Conservation (phyloP, 2,329 filamentous ascomycete species). For the Epichloe sp. region DNA sequence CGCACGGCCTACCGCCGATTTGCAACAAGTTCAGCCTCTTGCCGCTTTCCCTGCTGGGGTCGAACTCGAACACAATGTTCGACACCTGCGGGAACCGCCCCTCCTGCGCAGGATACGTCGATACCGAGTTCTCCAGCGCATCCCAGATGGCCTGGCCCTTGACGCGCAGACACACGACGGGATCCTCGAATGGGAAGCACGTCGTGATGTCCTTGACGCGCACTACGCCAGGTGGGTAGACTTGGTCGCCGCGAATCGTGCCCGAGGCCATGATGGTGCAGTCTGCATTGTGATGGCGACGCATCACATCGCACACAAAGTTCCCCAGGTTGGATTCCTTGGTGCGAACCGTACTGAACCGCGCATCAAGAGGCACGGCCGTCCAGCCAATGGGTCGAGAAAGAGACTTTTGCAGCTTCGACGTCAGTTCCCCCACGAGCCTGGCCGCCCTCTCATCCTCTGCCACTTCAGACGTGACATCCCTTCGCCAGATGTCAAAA, state of each 20-base stretch:
- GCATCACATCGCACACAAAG: slow-evolving; percentile 86
- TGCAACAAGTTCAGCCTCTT: slow-evolving; percentile 49
- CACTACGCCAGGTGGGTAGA: slow-evolving; percentile 71
- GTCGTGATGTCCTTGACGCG: slow-evolving; percentile 71
- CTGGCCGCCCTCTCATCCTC: slow-evolving; percentile 47
- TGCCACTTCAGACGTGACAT: slow-evolving; percentile 56
- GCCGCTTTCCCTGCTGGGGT: slow-evolving; percentile 46
- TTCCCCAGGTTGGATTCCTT: slow-evolving; percentile 78
- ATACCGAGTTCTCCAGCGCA: slow-evolving; percentile 77
- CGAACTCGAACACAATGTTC: slow-evolving; percentile 64
- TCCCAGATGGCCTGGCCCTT: slow-evolving; percentile 59
- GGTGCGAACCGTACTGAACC: slow-evolving; percentile 69
- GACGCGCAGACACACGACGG: slow-evolving; percentile 63
- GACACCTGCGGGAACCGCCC: slow-evolving; percentile 77
- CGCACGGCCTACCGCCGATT: slow-evolving; percentile 48
- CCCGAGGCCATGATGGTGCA: slow-evolving; percentile 76
- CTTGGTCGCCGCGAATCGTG: slow-evolving; percentile 76
- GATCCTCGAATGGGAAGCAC: slow-evolving; percentile 88
- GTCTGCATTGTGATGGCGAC: slow-evolving; percentile 66
- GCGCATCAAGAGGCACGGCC: slow-evolving; percentile 66
- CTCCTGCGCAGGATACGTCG: slow-evolving; percentile 69
- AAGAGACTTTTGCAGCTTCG: slow-evolving; percentile 60
- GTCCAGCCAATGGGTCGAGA: slow-evolving; percentile 79
- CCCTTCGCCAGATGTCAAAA: slow-evolving; percentile 62
- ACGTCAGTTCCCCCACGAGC: slow-evolving; percentile 54